These are phyloP conservation scores for Paraglomus occultum DNA, from an alignment of 192 early-diverging fungal species.

Conservation along the genomic window DNA sequence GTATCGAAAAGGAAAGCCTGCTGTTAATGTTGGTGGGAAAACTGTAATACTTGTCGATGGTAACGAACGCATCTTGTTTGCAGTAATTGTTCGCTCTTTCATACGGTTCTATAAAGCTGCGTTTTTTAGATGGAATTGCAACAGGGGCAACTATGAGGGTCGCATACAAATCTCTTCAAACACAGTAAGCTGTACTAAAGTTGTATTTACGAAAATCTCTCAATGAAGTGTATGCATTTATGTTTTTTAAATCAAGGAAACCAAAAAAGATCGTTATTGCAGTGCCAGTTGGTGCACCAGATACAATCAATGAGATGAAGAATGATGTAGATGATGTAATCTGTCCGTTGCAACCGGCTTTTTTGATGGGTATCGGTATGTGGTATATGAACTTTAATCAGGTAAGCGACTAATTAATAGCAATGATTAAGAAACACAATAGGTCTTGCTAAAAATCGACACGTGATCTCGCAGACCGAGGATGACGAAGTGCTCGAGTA, in stretches of 20 bases:
- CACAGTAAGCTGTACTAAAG: neutral
- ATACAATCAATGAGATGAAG: conserved; percentile 7
- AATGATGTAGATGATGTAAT: conserved; percentile 24
- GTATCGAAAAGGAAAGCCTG: conserved; percentile 26
- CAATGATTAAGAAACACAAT: too few species aligned
- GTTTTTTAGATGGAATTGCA: conserved; percentile 22
- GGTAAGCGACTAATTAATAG: neutral
- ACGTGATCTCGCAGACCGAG: conserved; percentile 17
- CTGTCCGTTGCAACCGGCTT: conserved; percentile 5
- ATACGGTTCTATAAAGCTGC: neutral
- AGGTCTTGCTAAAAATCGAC: neutral
- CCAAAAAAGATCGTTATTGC: conserved; percentile 26
- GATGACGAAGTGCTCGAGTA: conserved; percentile 28
- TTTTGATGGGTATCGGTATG: conserved; percentile 13
- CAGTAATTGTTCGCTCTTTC: neutral
- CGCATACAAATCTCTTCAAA: conserved; percentile 6
- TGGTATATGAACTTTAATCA: conserved; percentile 24
- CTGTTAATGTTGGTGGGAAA: conserved; percentile 18
- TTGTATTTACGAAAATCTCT: conserved; percentile 1
- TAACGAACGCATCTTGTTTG: neutral
- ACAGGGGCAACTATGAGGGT: conserved; percentile 28
- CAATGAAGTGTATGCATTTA: neutral
- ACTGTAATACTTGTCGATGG: conserved; percentile 29
- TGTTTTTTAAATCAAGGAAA: neutral
- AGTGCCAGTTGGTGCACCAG: conserved; percentile 25